A percentile compares a stretch with the other conserved stretches of the same genome.
phyloP scores from a whole-genome alignment of 129 eudicot species.

The Flaveria trinervia region DNA sequence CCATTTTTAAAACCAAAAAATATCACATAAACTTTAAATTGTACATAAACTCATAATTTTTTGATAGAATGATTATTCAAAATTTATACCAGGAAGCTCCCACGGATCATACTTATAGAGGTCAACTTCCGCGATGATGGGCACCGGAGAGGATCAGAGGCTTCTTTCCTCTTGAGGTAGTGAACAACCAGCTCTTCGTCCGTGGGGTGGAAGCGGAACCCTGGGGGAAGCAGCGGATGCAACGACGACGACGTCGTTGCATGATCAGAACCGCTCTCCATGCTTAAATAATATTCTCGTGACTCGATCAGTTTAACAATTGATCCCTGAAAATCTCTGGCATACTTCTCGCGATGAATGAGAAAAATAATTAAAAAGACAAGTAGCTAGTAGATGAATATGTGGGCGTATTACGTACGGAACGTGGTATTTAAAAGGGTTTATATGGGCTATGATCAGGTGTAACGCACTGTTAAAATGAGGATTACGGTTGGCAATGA shows the following conservation, averaged over 20 bases:
- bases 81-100: constrained; percentile 61
- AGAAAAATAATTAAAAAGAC: neutral
- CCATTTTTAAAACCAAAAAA: no score
- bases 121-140: constrained; percentile 67
- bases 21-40: no score
- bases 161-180: constrained; percentile 23
- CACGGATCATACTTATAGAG: constrained; percentile 71
- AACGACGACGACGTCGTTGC: neutral
- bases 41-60: no score
- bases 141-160: constrained; percentile 56
- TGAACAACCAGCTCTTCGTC: constrained; percentile 4
- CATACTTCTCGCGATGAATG: neutral
- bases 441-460: neutral
- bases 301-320: neutral
- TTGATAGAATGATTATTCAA: no score
- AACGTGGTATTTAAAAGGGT: neutral
- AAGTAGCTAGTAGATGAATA: no score
- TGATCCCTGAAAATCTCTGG: neutral
- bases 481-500: neutral
- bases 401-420: neutral
- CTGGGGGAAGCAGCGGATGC: neutral
- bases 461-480: neutral
- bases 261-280: neutral
- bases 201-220: neutral
- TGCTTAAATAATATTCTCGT: neutral